Evolutionary conservation across 164 flowering plant species (phyloP), one percentile per base, ranked within the genome.

Genomic region (Nelumbo lutea): DNA sequence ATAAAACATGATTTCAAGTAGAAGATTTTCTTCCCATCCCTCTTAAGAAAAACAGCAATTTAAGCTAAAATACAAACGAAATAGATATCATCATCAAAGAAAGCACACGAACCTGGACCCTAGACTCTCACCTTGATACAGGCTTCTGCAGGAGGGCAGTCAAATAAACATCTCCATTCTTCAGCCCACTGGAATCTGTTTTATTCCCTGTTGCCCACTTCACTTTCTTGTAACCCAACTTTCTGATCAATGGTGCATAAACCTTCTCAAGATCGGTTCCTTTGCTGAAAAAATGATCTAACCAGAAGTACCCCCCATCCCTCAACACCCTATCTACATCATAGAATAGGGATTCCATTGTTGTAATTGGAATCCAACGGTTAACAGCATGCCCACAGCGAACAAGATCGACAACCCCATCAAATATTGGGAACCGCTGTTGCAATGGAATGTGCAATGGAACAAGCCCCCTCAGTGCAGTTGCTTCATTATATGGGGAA

Each of bases 131-230:
- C 27, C 27, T 27, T 27, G 27, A 27, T 27, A 27, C 27, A 27
- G 93, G 93, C 76, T 94, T 94, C 83, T 94, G 96, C 67, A 94
- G 73, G 75, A 91, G 59, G 59, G 96, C 93, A 72, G 98, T 91
- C 46, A 94, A 87, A 73, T 70, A 94, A 67, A 94, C 87, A 73
- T 91, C 90, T 27, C 83, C 93, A 38, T 76, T 80, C 27, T 27
- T 27, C 27, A 27, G 27, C 27, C 27, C 27, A 27, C 27, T 27
- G 27, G 27, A 27, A 27, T 27, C 27, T 0, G 97, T 85, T 73
- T 90, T 91, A 2, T 89, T 82, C 71, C 87, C 76, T 59, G 86
- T 69, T 61, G 76, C 83, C 98, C 97, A 88, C 69, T 82, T 87
- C 69, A 88, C 95, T 66, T 93, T 93, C 86, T 80, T 90, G 83